These are phyloP conservation scores for Nitzschia inconspicua DNA, from an alignment of 108 stramenopile genomes.

Conservation along the genomic window DNA sequence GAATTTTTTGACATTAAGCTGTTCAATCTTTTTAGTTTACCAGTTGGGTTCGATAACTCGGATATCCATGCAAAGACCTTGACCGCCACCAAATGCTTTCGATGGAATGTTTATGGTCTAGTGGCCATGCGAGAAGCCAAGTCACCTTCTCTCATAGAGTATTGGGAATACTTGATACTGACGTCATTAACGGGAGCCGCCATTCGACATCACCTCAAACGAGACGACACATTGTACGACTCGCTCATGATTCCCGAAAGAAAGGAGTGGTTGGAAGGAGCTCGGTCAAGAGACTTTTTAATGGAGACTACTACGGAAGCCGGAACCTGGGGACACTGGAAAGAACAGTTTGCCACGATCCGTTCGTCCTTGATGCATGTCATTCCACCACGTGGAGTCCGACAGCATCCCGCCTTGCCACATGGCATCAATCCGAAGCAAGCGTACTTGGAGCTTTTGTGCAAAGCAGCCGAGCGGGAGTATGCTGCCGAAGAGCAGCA, in stretches of 20 bases:
- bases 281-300: slow-evolving; percentile 20
- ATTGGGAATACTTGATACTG: slow-evolving; percentile 22
- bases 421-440: slow-evolving; percentile 17
- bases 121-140: slow-evolving; percentile 24
- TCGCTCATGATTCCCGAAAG: slow-evolving; percentile 17
- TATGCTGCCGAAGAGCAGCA: background rate
- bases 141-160: slow-evolving; percentile 13
- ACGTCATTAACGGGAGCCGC: slow-evolving; percentile 12
- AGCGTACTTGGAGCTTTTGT: slow-evolving; percentile 6
- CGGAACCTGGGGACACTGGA: slow-evolving; percentile 1
- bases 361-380: slow-evolving; percentile 8
- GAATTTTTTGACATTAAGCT: slow-evolving; percentile 26
- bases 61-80: slow-evolving; percentile 16
- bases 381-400: slow-evolving; percentile 18
- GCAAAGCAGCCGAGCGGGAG: slow-evolving; percentile 1
- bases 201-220: slow-evolving; percentile 11
- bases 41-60: slow-evolving; percentile 17
- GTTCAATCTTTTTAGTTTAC: slow-evolving; percentile 22
- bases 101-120: slow-evolving; percentile 15
- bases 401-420: slow-evolving; percentile 17
- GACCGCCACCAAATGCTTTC: slow-evolving; percentile 9
- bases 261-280: slow-evolving; percentile 15
- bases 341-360: background rate
- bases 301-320: background rate
- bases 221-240: slow-evolving; percentile 10